These are phyloP conservation scores for Rhizopus microsporus DNA, from an alignment of 371 early-diverging fungal genomes.

Conservation along the genomic window DNA sequence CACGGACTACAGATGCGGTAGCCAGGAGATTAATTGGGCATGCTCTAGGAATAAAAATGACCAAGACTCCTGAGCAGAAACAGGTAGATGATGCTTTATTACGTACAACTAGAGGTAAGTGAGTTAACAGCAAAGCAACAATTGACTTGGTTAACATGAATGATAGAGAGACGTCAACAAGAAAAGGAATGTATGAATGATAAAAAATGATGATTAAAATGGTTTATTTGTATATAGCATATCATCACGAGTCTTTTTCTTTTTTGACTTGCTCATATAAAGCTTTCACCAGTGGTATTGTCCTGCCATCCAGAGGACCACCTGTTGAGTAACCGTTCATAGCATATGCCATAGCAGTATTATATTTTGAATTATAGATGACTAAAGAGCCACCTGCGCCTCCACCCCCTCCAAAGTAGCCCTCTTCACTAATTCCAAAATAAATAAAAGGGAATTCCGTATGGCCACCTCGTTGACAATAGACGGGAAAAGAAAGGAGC, in stretches of 20 bases:
- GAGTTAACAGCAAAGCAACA: not conserved
- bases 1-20: constrained; percentile 55
- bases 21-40: constrained; percentile 53
- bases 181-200: not conserved
- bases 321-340: constrained; percentile 8
- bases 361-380: constrained; percentile 16
- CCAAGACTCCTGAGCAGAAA: constrained; percentile 50
- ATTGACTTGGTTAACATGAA: too few relatives aligned
- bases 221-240: not conserved
- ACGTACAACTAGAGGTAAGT: constrained; percentile 35
- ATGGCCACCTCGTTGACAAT: too few relatives aligned
- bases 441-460: too few relatives aligned
- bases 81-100: constrained; percentile 32
- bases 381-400: constrained; percentile 17
- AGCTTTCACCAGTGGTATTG: constrained; percentile 1
- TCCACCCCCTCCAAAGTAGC: constrained; percentile 14
- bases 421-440: not conserved
- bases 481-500: too few relatives aligned
- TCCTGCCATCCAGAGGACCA: constrained; percentile 4
- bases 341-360: constrained; percentile 14
- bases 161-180: not conserved
- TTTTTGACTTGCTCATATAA: constrained; percentile 14
- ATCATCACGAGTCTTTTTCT: not conserved
- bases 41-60: constrained; percentile 48
- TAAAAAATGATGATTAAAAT: not conserved